A percentile compares a stretch with the other conserved stretches of the same genome.
phyloP scores from a whole-genome alignment of 306 rosid genomes.

The barrel medic (Medicago truncatula) region DNA sequence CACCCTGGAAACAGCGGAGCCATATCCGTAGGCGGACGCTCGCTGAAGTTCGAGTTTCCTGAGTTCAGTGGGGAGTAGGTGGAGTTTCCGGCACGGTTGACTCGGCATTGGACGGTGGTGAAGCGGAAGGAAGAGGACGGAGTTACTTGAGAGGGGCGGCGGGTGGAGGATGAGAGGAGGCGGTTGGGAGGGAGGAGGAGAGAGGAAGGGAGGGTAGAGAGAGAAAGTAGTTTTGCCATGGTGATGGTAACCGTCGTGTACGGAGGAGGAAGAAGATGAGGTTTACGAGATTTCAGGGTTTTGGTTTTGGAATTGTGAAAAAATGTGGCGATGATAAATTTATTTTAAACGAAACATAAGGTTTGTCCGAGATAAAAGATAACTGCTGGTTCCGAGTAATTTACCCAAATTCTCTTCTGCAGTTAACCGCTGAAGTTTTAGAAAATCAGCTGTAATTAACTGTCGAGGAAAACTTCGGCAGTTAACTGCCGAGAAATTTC shows the following conservation, averaged over 20 bases:
- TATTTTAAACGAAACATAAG: too few relatives aligned
- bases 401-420: too few relatives aligned
- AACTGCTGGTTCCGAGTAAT: too few relatives aligned
- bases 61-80: constrained; percentile 73
- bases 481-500: too few relatives aligned
- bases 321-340: too few relatives aligned
- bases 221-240: constrained; percentile 55
- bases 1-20: constrained; percentile 87
- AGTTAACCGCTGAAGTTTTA: too few relatives aligned
- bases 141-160: constrained; percentile 46
- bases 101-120: constrained; percentile 58
- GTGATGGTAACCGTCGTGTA: constrained; percentile 37
- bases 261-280: constrained; percentile 42
- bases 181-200: constrained; percentile 50
- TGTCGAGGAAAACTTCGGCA: too few relatives aligned
- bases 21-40: constrained; percentile 77
- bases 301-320: background rate
- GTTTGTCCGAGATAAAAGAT: too few relatives aligned
- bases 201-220: constrained; percentile 44
- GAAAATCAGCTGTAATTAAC: too few relatives aligned
- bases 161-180: constrained; percentile 50
- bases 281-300: background rate
- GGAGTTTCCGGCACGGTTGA: constrained; percentile 61
- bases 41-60: constrained; percentile 63
- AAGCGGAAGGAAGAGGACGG: constrained; percentile 48